These are phyloP conservation scores for Diphasiastrum complanatum DNA, from an alignment of 83 land plant genomes.

Conservation along the genomic window DNA sequence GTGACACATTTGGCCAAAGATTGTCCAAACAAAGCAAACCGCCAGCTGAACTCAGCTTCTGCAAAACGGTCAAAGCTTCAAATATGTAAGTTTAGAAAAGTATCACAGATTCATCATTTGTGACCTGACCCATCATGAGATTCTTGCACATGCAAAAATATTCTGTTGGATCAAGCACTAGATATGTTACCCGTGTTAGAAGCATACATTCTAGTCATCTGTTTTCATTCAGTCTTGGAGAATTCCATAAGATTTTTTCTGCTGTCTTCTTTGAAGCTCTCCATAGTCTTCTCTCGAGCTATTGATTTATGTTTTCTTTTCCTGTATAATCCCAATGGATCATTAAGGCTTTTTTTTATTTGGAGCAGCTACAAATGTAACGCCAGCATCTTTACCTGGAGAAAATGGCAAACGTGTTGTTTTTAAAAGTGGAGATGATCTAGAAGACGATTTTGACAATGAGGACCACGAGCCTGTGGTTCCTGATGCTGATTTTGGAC, in stretches of 20 bases:
- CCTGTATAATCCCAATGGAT: too few relatives aligned
- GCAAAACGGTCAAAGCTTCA: constrained; percentile 28
- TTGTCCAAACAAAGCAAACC: constrained; percentile 63
- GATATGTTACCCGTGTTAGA: neutral
- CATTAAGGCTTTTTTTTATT: neutral
- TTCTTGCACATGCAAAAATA: neutral
- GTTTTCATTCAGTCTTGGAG: neutral
- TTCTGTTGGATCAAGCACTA: neutral
- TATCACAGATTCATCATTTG: too few relatives aligned
- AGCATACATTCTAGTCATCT: neutral
- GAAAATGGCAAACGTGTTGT: constrained; percentile 39
- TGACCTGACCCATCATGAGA: too few relatives aligned
- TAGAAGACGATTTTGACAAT: constrained; percentile 85
- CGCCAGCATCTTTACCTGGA: constrained; percentile 24
- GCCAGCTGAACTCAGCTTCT: constrained; percentile 11
- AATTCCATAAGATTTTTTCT: neutral
- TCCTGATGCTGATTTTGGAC: neutral
- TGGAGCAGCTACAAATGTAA: constrained; percentile 34
- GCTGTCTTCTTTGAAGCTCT: too few relatives aligned
- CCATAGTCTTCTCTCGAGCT: too few relatives aligned
- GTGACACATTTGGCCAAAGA: constrained; percentile 83
- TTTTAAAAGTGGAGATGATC: constrained; percentile 82
- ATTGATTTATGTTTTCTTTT: too few relatives aligned
- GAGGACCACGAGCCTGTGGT: constrained; percentile 12
- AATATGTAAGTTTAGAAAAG: constrained; percentile 48